Base-by-base conservation (phyloP, 2,329 filamentous ascomycete genomes). In the Colletotrichum sp. region DNA sequence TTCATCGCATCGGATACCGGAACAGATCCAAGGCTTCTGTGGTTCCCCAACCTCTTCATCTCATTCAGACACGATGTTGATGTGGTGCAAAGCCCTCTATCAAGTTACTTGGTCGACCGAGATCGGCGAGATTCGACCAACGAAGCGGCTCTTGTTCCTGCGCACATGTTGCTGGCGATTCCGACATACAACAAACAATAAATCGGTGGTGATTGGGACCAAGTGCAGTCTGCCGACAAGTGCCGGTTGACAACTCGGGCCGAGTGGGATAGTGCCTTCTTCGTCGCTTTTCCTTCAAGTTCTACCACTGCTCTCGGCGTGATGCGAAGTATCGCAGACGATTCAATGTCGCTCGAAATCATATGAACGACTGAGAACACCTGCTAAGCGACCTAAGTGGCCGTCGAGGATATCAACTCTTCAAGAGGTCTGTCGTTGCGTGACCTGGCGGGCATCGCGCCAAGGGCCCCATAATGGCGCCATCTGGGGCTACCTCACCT, bases 381-480 rank as follows among this genome's bases (percentile, higher is more conserved):
- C 4, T 2, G 15, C 3, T 6, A 32, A 3, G 15, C 8, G 1
- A 48, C 6, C 30, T 8, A 61, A 24, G 21, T 12, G 13, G 38
- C 1, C 3, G 15, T 18, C 3, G 5, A 21, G 10, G 43, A 8
- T 8, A 15, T 28, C 3, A 34, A 2, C 16, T 8, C 26, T 18
- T 10, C 8, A 7, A 8, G 55, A 36, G 5, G 28, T 15, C 30
- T 30, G 24, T 72, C 28, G 8, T 60, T 26, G 55, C 52, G 28
- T 15, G 24, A 34, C 16, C 21, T 1, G 13, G 15, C n/a, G 57
- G n/a, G 2, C 48, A 73, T 73, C 57, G 43, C 57, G 70, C 64
- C 64, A 68, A 68, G 64, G 28, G 32, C 43, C 70, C 70, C 73
- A 58, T 75, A 65, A 73, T 73, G 61, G 73, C 73, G 64, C 70